phyloP scores from a whole-genome alignment of 768 basidiomycete genomes.

The Russula brevipes region DNA sequence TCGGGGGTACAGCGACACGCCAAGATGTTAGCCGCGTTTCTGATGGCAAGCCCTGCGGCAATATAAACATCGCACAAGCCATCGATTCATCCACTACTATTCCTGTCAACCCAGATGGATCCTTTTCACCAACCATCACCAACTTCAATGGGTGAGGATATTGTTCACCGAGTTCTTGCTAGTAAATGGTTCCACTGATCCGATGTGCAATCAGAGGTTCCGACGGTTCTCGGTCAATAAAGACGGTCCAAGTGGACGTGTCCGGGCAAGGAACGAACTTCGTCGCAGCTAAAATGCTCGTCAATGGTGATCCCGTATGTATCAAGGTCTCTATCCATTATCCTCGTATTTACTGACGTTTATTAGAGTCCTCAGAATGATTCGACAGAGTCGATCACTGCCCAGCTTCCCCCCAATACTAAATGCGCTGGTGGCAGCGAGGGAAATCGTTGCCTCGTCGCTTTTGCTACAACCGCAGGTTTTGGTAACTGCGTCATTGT shows the following conservation, averaged over 20 bases:
- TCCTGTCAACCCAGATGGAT: conserved; percentile 34
- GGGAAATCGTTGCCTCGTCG: conserved; percentile 46
- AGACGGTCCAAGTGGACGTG: conserved; percentile 40
- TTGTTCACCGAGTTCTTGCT: conserved; percentile 35
- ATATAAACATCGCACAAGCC: conserved; percentile 37
- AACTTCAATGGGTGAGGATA: conserved; percentile 45
- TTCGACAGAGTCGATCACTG: conserved; percentile 40
- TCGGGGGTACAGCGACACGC: conserved; percentile 27
- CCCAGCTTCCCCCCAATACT: conserved; percentile 44
- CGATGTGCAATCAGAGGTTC: conserved; percentile 30
- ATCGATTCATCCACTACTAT: conserved; percentile 36
- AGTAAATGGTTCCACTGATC: conserved; percentile 35
- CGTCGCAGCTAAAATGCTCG: conserved; percentile 37
- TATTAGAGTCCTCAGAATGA: conserved; percentile 36
- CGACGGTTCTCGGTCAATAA: conserved; percentile 47
- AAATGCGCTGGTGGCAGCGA: conserved; percentile 46
- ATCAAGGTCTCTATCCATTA: neutral
- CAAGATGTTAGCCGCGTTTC: conserved; percentile 32
- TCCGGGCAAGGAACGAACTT: conserved; percentile 35
- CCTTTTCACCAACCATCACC: conserved; percentile 38
- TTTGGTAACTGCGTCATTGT: conserved; percentile 55
- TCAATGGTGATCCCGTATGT: conserved; percentile 47
- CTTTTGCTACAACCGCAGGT: conserved; percentile 44
- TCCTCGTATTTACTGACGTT: neutral
- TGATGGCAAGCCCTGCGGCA: conserved; percentile 39